Conservation (phyloP, 2,329 filamentous ascomycete species). For the Penicillium verrucosum region DNA sequence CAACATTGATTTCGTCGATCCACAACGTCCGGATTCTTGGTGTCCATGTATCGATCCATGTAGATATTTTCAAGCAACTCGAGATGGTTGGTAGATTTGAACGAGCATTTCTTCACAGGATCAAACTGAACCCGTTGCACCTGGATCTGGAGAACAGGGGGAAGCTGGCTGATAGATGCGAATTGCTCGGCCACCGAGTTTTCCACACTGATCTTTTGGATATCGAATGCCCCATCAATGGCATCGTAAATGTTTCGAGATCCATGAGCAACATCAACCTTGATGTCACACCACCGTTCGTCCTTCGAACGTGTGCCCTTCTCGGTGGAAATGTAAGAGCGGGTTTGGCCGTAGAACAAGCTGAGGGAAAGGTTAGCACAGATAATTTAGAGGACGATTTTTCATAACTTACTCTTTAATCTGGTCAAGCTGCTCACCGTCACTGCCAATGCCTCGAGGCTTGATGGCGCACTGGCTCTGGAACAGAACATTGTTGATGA, state of each 20-base stretch:
- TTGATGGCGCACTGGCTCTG: slow-evolving; percentile 86
- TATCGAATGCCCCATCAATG: slow-evolving; percentile 80
- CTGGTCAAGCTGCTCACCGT: slow-evolving; percentile 75
- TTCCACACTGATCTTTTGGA: slow-evolving; percentile 67
- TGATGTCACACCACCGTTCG: slow-evolving; percentile 61
- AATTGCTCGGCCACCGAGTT: slow-evolving; percentile 60
- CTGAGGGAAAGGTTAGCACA: slow-evolving; percentile 29
- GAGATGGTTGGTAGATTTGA: slow-evolving; percentile 75
- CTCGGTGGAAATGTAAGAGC: slow-evolving; percentile 46
- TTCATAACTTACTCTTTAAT: slow-evolving; percentile 59
- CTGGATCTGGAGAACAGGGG: slow-evolving; percentile 83
- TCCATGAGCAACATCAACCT: slow-evolving; percentile 57
- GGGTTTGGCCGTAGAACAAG: slow-evolving; percentile 51
- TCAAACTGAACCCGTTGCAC: slow-evolving; percentile 80
- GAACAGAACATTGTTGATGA: slow-evolving; percentile 88
- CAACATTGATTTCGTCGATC: slow-evolving; percentile 67
- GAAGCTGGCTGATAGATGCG: slow-evolving; percentile 69
- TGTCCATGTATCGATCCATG: slow-evolving; percentile 79
- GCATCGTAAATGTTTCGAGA: slow-evolving; percentile 74
- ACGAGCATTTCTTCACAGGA: slow-evolving; percentile 55
- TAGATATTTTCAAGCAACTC: slow-evolving; percentile 77
- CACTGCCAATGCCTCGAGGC: slow-evolving; percentile 61
- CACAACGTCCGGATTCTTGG: slow-evolving; percentile 59
- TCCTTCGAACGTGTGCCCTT: slow-evolving; percentile 49
- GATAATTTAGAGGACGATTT: slow-evolving; percentile 15